These are phyloP conservation scores for Podosphaera leucotricha DNA, from an alignment of 2,329 filamentous ascomycete species.

Conservation along the genomic window DNA sequence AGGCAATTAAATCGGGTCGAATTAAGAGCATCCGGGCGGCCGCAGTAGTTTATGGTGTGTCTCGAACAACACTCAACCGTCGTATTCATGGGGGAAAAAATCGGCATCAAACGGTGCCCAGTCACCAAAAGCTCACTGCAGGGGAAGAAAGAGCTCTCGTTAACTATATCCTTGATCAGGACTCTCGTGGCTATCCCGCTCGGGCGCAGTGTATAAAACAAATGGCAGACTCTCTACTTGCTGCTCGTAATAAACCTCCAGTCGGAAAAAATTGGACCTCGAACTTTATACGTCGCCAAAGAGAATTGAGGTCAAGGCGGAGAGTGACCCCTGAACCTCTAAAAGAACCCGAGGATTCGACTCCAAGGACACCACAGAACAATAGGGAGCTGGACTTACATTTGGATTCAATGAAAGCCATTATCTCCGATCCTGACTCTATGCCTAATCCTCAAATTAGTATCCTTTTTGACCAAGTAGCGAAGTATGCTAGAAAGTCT, in stretches of 20 bases:
- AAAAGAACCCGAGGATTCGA: too few species aligned
- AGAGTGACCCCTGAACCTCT: too few species aligned
- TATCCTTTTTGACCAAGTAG: too few species aligned
- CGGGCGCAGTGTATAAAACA: not conserved
- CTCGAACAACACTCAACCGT: not conserved
- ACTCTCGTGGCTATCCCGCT: not conserved
- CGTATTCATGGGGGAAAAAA: not conserved
- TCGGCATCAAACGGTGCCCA: not conserved
- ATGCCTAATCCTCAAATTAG: too few species aligned
- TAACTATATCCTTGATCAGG: not conserved
- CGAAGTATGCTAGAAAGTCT: too few species aligned
- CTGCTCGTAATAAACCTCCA: not conserved
- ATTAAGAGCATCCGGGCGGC: not conserved
- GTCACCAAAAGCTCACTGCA: not conserved
- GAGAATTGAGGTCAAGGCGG: too few species aligned
- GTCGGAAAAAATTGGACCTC: not conserved
- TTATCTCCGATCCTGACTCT: too few species aligned
- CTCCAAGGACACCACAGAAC: too few species aligned
- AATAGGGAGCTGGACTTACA: too few species aligned
- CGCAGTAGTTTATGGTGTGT: not conserved
- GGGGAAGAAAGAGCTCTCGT: slow-evolving; percentile 1
- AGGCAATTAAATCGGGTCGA: too few species aligned
- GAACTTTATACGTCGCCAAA: too few species aligned
- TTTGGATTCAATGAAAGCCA: too few species aligned
- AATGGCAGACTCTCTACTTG: not conserved